These are phyloP conservation scores for Nevesoporus exiguus DNA, from an alignment of 768 basidiomycete genomes.

Conservation along the genomic window DNA sequence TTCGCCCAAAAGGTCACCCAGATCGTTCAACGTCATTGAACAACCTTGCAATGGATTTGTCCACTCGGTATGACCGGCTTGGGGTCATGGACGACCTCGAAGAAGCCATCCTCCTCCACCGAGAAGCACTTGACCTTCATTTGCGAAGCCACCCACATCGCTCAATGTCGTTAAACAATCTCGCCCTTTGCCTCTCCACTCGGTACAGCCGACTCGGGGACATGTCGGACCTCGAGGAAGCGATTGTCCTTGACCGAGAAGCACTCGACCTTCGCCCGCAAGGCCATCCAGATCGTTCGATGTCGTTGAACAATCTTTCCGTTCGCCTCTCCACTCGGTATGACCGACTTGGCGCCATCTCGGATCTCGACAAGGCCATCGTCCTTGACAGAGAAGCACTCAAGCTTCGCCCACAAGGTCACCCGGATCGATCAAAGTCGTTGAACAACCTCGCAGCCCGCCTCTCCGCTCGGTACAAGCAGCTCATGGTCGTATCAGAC, in stretches of 20 bases:
- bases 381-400: too few species aligned
- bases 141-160: not conserved
- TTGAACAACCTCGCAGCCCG: not conserved
- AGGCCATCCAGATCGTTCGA: too few species aligned
- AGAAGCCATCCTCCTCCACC: not conserved
- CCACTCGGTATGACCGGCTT: not conserved
- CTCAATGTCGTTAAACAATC: not conserved
- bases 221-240: not conserved
- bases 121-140: not conserved
- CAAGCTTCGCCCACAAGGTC: too few species aligned
- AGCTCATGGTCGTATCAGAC: not conserved
- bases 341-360: too few species aligned
- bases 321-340: too few species aligned
- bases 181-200: not conserved
- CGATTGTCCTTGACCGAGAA: too few species aligned
- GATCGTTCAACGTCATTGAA: not conserved
- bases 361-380: too few species aligned
- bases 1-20: not conserved
- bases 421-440: too few species aligned
- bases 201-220: not conserved
- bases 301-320: too few species aligned
- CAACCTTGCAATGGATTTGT: not conserved
- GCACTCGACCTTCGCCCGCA: too few species aligned
- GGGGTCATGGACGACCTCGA: not conserved
- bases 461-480: not conserved